A percentile compares a stretch with the other conserved stretches of the same genome.
These are phyloP conservation scores for Podospora bellae-mahoneyi DNA, from an alignment of 495 filamentous ascomycete genomes.

Conservation along the genomic window DNA sequence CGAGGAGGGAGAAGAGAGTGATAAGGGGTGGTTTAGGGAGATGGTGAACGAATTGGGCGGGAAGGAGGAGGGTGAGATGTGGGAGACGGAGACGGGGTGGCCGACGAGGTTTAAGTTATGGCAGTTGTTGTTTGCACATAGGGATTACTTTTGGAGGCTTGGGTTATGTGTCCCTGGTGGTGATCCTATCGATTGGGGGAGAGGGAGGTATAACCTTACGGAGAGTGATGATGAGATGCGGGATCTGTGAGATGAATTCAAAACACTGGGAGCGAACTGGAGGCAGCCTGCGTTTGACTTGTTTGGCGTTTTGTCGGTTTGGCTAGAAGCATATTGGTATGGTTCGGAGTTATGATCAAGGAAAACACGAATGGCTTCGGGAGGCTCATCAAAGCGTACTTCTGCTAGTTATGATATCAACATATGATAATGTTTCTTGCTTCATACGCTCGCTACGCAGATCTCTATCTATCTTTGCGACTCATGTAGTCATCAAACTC, in stretches of 20 bases:
- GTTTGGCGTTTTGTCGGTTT: not conserved
- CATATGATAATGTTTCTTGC: no score
- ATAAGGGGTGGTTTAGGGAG: constrained; percentile 6
- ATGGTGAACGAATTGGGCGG: constrained; percentile 20
- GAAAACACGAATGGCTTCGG: no score
- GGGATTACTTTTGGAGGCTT: constrained; percentile 94
- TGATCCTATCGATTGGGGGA: constrained; percentile 65
- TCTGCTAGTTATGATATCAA: no score
- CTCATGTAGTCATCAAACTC: no score
- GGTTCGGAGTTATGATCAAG: no score
- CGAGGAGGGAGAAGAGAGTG: constrained; percentile 13
- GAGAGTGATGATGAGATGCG: constrained; percentile 12
- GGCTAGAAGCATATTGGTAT: not conserved
- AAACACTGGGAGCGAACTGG: not conserved
- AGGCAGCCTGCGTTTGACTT: not conserved
- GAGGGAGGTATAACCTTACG: constrained; percentile 41
- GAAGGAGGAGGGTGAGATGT: constrained; percentile 21
- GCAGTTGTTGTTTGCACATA: constrained; percentile 90
- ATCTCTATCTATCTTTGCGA: no score
- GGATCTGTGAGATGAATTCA: not conserved
- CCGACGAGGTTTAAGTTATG: constrained; percentile 70
- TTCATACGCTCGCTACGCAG: no score
- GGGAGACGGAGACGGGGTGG: constrained; percentile 33
- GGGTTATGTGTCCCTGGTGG: constrained; percentile 87
- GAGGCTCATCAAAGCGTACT: no score